Percentiles rank a stretch among this genome's conserved stretches.
Evolutionary conservation across 305 asterid species (phyloP).

Genomic region (Solanum chacoense): DNA sequence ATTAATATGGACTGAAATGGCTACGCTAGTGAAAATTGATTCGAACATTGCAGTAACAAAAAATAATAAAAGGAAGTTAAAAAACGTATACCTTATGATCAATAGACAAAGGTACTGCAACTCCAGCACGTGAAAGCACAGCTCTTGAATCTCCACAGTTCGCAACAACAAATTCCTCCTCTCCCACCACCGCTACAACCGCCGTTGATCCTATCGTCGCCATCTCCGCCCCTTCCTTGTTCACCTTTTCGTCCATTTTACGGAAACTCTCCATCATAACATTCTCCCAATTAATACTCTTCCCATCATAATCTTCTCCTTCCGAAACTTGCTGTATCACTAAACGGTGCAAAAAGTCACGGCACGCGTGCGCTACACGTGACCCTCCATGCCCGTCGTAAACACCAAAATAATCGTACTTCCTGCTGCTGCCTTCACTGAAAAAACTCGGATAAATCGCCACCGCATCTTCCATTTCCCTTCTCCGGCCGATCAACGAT

Average conservation of each 20-base stretch:
- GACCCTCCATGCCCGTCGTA: conserved; percentile 73
- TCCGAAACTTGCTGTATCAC: conserved; percentile 13
- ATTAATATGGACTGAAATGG: too few species aligned
- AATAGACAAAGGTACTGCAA: conserved; percentile 30
- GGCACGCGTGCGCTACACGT: conserved; percentile 50
- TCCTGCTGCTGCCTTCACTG: conserved; percentile 14
- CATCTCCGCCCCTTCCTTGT: conserved; percentile 24
- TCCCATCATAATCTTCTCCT: neutral
- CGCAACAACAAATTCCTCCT: conserved; percentile 45
- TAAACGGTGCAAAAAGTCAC: conserved; percentile 37
- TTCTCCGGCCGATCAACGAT: conserved; percentile 47
- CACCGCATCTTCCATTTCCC: conserved; percentile 63
- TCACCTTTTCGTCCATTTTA: conserved; percentile 60
- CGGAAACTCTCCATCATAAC: conserved; percentile 37
- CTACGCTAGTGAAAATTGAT: neutral
- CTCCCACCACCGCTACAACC: conserved; percentile 61
- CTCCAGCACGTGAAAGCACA: conserved; percentile 51
- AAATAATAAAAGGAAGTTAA: too few species aligned
- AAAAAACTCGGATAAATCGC: conserved; percentile 31
- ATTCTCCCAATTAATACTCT: conserved; percentile 34
- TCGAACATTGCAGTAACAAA: too few species aligned
- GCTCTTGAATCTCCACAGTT: conserved; percentile 69
- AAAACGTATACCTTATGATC: conserved; percentile 44
- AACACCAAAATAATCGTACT: conserved; percentile 55
- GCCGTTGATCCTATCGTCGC: conserved; percentile 67